phyloP scores from a whole-genome alignment of 139 green algal genomes.

The Ulvella scutata region DNA sequence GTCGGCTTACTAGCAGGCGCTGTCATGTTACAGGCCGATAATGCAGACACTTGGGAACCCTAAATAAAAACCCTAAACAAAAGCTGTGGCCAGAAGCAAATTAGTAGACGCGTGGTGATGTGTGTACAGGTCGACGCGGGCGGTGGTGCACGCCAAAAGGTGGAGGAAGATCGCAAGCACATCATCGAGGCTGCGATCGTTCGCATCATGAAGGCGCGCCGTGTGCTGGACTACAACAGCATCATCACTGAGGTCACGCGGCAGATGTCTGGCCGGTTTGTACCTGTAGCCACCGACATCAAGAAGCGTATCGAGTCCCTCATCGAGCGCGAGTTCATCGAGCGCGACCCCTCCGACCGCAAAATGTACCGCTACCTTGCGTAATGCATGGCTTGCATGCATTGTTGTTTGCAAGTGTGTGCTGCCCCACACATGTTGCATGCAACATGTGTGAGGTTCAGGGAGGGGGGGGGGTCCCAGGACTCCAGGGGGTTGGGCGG shows the following conservation, averaged over 20 bases:
- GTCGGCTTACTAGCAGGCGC: no score
- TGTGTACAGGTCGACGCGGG: background rate
- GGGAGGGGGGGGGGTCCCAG: no score
- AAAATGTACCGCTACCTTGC: conserved; percentile 81
- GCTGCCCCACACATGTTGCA: no score
- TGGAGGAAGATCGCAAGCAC: conserved; percentile 94
- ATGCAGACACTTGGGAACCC: no score
- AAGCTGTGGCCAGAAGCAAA: no score
- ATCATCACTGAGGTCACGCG: conserved; percentile 85
- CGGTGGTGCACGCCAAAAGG: conserved; percentile 75
- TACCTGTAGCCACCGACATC: conserved; percentile 78
- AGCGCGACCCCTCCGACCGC: conserved; percentile 77
- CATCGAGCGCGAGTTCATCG: conserved; percentile 94
- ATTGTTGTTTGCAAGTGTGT: no score
- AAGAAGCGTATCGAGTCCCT: conserved; percentile 98
- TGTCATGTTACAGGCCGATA: no score
- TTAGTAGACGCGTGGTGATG: no score
- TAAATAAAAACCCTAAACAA: no score
- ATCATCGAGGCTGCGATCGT: conserved; percentile 97
- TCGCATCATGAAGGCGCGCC: conserved; percentile 89
- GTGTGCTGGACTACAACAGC: conserved; percentile 76
- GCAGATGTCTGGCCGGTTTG: conserved; percentile 72
- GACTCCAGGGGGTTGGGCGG: no score
- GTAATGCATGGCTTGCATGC: no score
- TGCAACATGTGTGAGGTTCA: no score